Conservation (phyloP, 1,284 basidiomycete species). For the Ustilago cynodontis region DNA sequence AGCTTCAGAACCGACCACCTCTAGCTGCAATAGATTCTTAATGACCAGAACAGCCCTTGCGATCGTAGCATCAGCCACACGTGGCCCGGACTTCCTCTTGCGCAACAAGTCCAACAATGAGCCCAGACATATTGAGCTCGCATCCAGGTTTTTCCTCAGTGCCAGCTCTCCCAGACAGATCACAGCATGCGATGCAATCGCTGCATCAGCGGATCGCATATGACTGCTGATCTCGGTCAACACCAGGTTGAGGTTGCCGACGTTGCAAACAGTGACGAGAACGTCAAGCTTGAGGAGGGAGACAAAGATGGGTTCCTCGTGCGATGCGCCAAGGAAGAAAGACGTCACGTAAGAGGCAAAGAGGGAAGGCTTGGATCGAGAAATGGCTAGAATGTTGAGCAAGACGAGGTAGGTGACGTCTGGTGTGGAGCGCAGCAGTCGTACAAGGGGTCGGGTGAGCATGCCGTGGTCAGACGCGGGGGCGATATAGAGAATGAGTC, state of each 20-base stretch:
- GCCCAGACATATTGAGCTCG: constrained; percentile 27
- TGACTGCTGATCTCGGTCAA: constrained; percentile 49
- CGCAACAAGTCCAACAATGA: constrained; percentile 37
- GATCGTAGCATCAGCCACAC: constrained; percentile 28
- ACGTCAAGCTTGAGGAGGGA: constrained; percentile 59
- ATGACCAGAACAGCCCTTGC: constrained; percentile 41
- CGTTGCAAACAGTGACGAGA: constrained; percentile 41
- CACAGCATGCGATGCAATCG: constrained; percentile 48
- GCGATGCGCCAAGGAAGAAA: constrained; percentile 55
- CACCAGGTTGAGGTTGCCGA: constrained; percentile 20
- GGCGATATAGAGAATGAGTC: constrained; percentile 38
- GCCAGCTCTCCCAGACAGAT: constrained; percentile 51
- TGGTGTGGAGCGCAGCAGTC: constrained; percentile 45
- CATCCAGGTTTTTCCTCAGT: constrained; percentile 19
- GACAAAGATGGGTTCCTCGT: constrained; percentile 54
- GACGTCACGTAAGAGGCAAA: constrained; percentile 42
- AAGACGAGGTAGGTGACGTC: constrained; percentile 55
- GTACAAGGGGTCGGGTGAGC: constrained; percentile 40
- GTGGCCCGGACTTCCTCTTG: constrained; percentile 24
- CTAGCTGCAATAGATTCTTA: constrained; percentile 38
- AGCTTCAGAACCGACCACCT: constrained; percentile 8
- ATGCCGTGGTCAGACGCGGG: constrained; percentile 26
- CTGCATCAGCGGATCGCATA: constrained; percentile 30
- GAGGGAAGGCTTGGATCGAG: constrained; percentile 22
- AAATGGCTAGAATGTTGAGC: constrained; percentile 43